A percentile compares a stretch with the other conserved stretches of the same genome.
phyloP scores from a whole-genome alignment of 306 rosid genomes.

The Parietaria judaica region DNA sequence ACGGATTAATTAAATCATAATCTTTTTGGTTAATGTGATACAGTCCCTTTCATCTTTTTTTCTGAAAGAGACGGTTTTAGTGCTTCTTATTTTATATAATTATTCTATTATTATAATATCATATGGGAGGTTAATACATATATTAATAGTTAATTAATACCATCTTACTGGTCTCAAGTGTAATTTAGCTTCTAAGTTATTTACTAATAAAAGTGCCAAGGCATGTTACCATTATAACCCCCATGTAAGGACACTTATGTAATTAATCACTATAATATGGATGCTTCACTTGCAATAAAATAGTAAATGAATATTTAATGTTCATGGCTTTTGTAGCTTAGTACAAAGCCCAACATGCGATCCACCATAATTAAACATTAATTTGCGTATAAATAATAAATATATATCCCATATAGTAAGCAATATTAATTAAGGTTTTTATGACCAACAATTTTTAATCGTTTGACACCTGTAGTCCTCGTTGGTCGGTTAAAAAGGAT shows the following conservation, averaged over 20 bases:
- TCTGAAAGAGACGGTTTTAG: constrained; percentile 2
- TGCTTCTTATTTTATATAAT: neutral
- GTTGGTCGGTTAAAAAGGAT: constrained; percentile 17
- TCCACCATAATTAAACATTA: constrained; percentile 11
- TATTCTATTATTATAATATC: neutral
- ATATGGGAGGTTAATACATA: too few relatives aligned
- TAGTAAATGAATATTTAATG: neutral
- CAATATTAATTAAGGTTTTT: neutral
- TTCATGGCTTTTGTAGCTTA: neutral
- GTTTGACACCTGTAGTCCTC: constrained; percentile 12
- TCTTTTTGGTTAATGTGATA: constrained; percentile 15
- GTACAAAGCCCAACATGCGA: constrained; percentile 16
- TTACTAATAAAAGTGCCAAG: neutral
- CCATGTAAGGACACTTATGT: neutral
- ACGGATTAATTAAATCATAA: constrained; percentile 18
- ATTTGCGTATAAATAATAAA: neutral
- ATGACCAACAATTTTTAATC: constrained; percentile 2
- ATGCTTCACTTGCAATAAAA: constrained; percentile 9
- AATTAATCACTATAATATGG: neutral
- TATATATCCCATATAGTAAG: neutral
- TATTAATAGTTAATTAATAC: too few relatives aligned
- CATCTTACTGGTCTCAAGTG: too few relatives aligned
- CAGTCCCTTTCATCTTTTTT: constrained; percentile 13
- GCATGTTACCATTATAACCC: neutral
- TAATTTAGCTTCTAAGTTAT: too few relatives aligned